Evolutionary conservation across 345 rosid species (phyloP).

Genomic region (Dipteronia sinensis): DNA sequence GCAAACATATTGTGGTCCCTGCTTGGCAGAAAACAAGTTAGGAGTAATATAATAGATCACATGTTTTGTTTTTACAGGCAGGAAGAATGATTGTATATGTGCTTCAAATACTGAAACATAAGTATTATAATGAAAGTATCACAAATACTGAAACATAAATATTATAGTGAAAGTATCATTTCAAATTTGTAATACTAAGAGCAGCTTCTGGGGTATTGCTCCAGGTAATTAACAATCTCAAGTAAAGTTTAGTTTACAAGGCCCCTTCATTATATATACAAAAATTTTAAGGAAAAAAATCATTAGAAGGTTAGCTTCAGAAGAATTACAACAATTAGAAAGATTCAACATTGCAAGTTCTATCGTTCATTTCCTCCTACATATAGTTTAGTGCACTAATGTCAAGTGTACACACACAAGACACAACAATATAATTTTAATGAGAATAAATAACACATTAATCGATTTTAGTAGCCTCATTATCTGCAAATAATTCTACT

Average conservation of each 20-base stretch:
- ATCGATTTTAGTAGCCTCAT: neutral
- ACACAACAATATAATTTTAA: neutral
- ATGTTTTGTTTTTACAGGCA: neutral
- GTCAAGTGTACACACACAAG: neutral
- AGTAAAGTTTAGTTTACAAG: neutral
- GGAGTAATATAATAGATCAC: conserved; percentile 4
- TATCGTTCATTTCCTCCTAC: neutral
- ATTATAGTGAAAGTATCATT: neutral
- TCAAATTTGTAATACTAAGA: neutral
- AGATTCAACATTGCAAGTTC: neutral
- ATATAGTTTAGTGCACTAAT: neutral
- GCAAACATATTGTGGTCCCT: conserved; percentile 99
- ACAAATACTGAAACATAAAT: neutral
- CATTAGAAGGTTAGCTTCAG: neutral
- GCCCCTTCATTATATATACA: neutral
- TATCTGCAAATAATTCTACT: neutral
- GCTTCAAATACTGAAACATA: conserved; percentile 1
- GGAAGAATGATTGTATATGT: neutral
- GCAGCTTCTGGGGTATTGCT: neutral
- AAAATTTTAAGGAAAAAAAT: neutral
- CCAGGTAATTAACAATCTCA: neutral
- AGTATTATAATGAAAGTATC: neutral
- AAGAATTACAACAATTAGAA: neutral
- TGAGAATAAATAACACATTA: neutral
- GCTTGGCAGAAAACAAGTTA: conserved; percentile 33